These are phyloP conservation scores for Epichloe elymi DNA, from an alignment of 2,329 filamentous ascomycete genomes.

Conservation along the genomic window DNA sequence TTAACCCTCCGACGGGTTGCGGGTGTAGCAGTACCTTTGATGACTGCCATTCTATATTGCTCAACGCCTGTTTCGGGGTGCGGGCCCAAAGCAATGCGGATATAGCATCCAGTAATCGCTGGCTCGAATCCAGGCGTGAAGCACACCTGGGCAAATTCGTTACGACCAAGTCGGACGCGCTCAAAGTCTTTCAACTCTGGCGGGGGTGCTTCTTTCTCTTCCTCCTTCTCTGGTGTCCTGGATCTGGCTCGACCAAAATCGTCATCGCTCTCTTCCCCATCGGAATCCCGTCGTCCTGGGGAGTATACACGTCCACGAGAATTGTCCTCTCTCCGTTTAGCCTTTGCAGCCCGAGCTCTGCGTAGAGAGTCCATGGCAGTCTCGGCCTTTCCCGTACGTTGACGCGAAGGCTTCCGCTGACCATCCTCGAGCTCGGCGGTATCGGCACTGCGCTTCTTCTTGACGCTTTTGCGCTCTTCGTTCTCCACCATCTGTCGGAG, in stretches of 20 bases:
- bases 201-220: slow-evolving; percentile 55
- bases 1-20: background rate
- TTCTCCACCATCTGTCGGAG: slow-evolving; percentile 66
- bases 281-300: slow-evolving; percentile 19
- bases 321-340: slow-evolving; percentile 35
- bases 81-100: slow-evolving; percentile 69
- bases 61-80: slow-evolving; percentile 60
- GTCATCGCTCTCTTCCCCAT: slow-evolving; percentile 60
- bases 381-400: slow-evolving; percentile 42
- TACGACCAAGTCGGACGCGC: slow-evolving; percentile 68
- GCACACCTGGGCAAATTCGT: slow-evolving; percentile 79
- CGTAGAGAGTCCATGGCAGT: slow-evolving; percentile 60
- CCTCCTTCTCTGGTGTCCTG: slow-evolving; percentile 47
- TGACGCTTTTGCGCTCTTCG: slow-evolving; percentile 38
- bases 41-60: slow-evolving; percentile 76
- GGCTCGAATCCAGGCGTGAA: slow-evolving; percentile 85
- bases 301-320: slow-evolving; percentile 45
- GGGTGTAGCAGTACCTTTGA: slow-evolving; percentile 54
- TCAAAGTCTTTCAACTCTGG: slow-evolving; percentile 73
- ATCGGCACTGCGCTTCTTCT: slow-evolving; percentile 66
- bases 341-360: slow-evolving; percentile 49
- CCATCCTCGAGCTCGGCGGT: slow-evolving; percentile 69
- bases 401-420: slow-evolving; percentile 55
- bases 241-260: slow-evolving; percentile 55
- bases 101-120: slow-evolving; percentile 70